Conservation (phyloP, 1,284 basidiomycete species). For the Phellopilus nigrolimitatus region DNA sequence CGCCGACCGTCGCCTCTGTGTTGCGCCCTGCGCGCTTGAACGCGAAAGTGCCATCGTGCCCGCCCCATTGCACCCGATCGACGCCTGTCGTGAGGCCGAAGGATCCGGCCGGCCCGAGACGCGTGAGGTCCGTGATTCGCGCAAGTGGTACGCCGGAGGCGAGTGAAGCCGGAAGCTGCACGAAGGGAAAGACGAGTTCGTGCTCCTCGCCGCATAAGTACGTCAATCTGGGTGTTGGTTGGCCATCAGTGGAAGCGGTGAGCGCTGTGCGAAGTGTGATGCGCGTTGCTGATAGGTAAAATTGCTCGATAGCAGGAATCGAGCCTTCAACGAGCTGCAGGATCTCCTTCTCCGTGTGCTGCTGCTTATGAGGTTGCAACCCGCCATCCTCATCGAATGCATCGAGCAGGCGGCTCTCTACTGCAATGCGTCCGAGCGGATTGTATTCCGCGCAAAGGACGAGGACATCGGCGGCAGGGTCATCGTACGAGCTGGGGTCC, state of each 20-base stretch:
- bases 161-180: not conserved
- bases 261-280: not conserved
- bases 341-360: not conserved
- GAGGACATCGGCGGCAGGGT: not conserved
- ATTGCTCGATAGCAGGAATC: not conserved
- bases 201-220: constrained; percentile 4
- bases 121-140: not conserved
- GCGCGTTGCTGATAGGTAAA: constrained; percentile 5
- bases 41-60: constrained; percentile 1
- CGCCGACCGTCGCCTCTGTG: not conserved
- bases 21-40: constrained; percentile 4
- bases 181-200: constrained; percentile 6
- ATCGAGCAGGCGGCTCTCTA: constrained; percentile 9
- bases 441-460: constrained; percentile 8
- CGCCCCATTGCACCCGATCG: constrained; percentile 6
- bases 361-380: not conserved
- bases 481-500: constrained; percentile 2
- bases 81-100: constrained; percentile 2
- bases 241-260: not conserved
- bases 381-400: constrained; percentile 4
- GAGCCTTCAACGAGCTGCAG: not conserved
- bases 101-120: constrained; percentile 2
- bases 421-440: not conserved
- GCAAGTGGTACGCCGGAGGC: not conserved
- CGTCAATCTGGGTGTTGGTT: not conserved